Percentiles rank a stretch among this genome's conserved stretches.
These are phyloP conservation scores for Aureobasidium sp. DNA, from an alignment of 2,329 filamentous ascomycete genomes.

Conservation along the genomic window DNA sequence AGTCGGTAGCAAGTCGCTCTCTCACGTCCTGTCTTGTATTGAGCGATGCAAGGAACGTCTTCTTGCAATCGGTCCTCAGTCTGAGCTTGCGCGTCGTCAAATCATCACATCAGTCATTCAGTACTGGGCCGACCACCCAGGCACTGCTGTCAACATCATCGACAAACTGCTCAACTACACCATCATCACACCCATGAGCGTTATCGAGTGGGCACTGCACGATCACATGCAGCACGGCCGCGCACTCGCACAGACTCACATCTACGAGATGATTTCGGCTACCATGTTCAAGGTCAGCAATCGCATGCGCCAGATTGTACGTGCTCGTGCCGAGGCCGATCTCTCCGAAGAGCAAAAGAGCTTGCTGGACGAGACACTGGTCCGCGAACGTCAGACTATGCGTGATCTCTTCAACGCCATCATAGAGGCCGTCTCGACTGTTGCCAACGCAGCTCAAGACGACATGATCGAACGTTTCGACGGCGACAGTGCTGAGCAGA, in stretches of 20 bases:
- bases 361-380: constrained; percentile 57
- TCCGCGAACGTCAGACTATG: constrained; percentile 64
- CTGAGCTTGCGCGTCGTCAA: constrained; percentile 69
- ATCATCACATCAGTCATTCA: constrained; percentile 84
- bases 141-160: constrained; percentile 82
- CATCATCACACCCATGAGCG: constrained; percentile 75
- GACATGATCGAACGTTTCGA: constrained; percentile 63
- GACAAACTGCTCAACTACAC: constrained; percentile 98
- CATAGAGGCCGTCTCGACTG: constrained; percentile 65
- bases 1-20: constrained; percentile 90
- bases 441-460: constrained; percentile 67
- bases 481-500: constrained; percentile 49
- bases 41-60: constrained; percentile 89
- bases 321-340: constrained; percentile 37
- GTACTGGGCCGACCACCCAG: constrained; percentile 90
- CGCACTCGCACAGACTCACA: constrained; percentile 62
- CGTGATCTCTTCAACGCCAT: constrained; percentile 72
- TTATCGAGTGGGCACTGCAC: constrained; percentile 82
- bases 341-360: constrained; percentile 50
- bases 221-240: constrained; percentile 46
- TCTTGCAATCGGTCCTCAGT: constrained; percentile 66
- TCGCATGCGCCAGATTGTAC: constrained; percentile 72
- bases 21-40: constrained; percentile 90
- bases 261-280: constrained; percentile 83
- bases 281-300: constrained; percentile 87